Evolutionary conservation across 2,329 filamentous ascomycete genomes (phyloP), one percentile per base, ranked within the genome.

Genomic region (Scedosporium dehoogii): DNA sequence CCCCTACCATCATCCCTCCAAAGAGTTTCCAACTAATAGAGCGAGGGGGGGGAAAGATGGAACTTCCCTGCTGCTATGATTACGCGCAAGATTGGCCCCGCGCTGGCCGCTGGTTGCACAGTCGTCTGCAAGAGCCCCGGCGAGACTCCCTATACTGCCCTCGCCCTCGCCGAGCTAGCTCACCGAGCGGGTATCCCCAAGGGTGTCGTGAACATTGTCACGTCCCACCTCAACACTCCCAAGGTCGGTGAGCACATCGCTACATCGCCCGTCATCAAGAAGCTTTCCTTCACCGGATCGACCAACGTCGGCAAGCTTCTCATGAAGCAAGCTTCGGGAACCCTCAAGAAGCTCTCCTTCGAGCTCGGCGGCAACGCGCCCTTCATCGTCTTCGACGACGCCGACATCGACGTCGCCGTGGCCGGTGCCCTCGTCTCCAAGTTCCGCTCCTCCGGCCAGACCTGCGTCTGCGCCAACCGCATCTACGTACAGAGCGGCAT

Each of bases 181-280:
- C 83, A 89, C 69, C 86, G 92, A 38, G 92, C 92, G 14, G 92
- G 92, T 27, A 88, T 96, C 42, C 92, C 92, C 29, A 86, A 86
- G 68, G 92, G 92, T 51, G 92, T 96, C 1, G 84, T 96, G 65
- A 96, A 97, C 76, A 79, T 96, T 65, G 81, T 97, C 62, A 94
- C 91, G 1, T 82, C 90, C 0, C 74, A 89, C 4, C 77, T 87
- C 60, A 93, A 96, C 75, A 96, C 91, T 0, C 81, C 86, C 21
- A 85, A 87, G 68, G 84, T 96, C 5, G 92, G 92, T 62, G 79
- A 87, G 71, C 76, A 85, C 48, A 61, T 74, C 23, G 71, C 70
- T 3, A 73, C 68, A 3, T 70, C 72, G 41, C 69, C 70, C 0
- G 60, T 65, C 12, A 77, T 91, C 67, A 86, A 85, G 70, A 90